A percentile compares a stretch with the other conserved stretches of the same genome.
Evolutionary conservation across 768 basidiomycete species (phyloP).

Genomic region (Boletus pseudopeckii): DNA sequence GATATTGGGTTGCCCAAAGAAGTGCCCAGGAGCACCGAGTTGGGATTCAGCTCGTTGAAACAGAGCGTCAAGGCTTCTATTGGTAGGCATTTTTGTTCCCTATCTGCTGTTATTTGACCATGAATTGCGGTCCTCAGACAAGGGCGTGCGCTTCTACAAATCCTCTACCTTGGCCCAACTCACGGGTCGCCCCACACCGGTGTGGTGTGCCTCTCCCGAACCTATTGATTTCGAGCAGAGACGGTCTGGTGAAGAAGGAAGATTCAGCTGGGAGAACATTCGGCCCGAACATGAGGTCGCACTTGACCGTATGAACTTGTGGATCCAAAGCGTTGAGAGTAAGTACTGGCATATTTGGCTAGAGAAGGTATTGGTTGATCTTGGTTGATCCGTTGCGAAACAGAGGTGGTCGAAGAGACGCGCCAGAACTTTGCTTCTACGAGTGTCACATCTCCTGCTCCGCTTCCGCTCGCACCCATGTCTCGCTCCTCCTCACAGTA

Average conservation of each 20-base stretch:
- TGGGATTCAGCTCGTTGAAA: constrained; percentile 50
- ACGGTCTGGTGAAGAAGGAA: constrained; percentile 31
- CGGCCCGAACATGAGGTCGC: constrained; percentile 31
- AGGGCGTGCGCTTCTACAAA: constrained; percentile 66
- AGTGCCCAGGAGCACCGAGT: constrained; percentile 29
- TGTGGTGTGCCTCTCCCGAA: constrained; percentile 30
- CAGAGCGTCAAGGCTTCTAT: constrained; percentile 74
- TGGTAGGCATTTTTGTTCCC: constrained; percentile 41
- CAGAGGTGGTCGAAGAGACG: constrained; percentile 82
- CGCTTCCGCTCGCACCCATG: constrained; percentile 60
- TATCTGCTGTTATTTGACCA: background rate
- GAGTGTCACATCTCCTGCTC: constrained; percentile 47
- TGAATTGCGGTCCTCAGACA: constrained; percentile 42
- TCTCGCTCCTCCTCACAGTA: constrained; percentile 46
- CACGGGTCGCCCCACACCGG: constrained; percentile 30
- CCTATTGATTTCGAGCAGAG: constrained; percentile 32
- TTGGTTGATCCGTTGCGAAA: constrained; percentile 2
- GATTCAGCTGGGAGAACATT: constrained; percentile 35
- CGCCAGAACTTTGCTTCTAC: constrained; percentile 67
- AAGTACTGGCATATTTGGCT: constrained; percentile 30
- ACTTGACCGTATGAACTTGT: constrained; percentile 69
- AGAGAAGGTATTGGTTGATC: background rate
- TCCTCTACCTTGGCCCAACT: constrained; percentile 50
- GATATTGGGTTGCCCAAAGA: constrained; percentile 29
- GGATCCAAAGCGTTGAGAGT: constrained; percentile 86